Base-by-base conservation (phyloP, 805 yeast genomes). In the Kodamaea leandrae region DNA sequence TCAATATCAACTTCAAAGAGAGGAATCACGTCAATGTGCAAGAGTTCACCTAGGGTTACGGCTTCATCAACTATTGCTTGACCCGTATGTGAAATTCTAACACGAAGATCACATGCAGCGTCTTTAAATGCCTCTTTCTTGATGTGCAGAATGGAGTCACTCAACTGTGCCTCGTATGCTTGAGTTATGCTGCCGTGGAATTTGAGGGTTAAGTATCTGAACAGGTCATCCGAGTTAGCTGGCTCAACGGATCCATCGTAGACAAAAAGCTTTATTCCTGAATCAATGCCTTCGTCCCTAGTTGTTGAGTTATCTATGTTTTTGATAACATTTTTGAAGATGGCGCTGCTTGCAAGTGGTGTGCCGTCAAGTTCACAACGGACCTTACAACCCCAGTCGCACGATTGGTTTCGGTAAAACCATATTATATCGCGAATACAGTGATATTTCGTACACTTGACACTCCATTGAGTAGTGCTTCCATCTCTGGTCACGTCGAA, bases 401-500 rank as follows among this genome's bases (percentile, higher is more conserved):
- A 14, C 14, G 29, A 14, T 19, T 25, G 36, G 9, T 14, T n/a
- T 13, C 39, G 34, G 20, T 40, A 35, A 16, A 26, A 40, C 30
- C 33, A 16, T 15, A 36, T 17, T 18, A 36, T 18, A 14, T 36
- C 37, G 12, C 15, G 7, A 13, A 30, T 18, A 9, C 16, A 28
- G 26, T 39, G 42, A 27, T 32, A 39, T 6, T 14, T n/a, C 28
- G 42, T 39, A 9, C 26, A 14, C 14, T 39, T 39, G 5, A 33
- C 37, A 14, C 20, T 33, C 33, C 36, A 39, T 17, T 23, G 21
- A 7, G 28, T 20, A n/a, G 14, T 18, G 9, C 20, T 19, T 2
- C 36, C 36, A 19, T 25, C 24, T 36, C 50, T 33, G 14, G 37
- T 35, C 3, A 51, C 56, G 12, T 37, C 27, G 7, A 53, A 38